Evolutionary conservation across 1,284 basidiomycete species (phyloP).

Genomic region (Tremellales sp.): DNA sequence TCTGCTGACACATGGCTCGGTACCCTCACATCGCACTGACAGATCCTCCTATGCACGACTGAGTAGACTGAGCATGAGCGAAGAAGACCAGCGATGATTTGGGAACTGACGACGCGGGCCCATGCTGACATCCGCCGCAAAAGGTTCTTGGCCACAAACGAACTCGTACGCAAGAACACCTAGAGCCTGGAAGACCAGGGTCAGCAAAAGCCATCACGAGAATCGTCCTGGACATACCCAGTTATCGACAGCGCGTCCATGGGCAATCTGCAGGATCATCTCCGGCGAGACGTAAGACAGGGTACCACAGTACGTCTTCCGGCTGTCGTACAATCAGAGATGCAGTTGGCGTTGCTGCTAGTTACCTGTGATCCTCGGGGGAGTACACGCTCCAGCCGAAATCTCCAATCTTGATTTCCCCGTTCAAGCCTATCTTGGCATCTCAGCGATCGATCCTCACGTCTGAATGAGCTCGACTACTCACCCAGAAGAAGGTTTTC

Average conservation of each 20-base stretch:
- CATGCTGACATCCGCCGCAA: conserved; percentile 57
- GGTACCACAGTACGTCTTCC: conserved; percentile 87
- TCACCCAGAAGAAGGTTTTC: conserved; percentile 86
- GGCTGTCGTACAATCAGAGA: conserved; percentile 25
- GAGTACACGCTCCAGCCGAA: conserved; percentile 99
- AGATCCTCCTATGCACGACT: conserved; percentile 42
- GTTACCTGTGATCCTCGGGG: conserved; percentile 55
- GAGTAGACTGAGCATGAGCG: neutral
- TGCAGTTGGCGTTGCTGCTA: neutral
- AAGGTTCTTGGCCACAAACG: conserved; percentile 83
- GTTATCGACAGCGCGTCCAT: conserved; percentile 37
- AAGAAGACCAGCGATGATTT: neutral
- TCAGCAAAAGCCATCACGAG: neutral
- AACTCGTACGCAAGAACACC: conserved; percentile 96
- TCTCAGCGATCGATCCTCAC: neutral
- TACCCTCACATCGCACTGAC: conserved; percentile 66
- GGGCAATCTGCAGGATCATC: conserved; percentile 74
- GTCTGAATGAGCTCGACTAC: conserved; percentile 1
- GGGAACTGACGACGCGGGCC: conserved; percentile 28
- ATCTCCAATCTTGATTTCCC: conserved; percentile 96
- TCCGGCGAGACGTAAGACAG: conserved; percentile 94
- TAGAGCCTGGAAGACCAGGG: conserved; percentile 75
- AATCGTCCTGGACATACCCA: conserved; percentile 25
- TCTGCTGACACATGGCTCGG: conserved; percentile 60
- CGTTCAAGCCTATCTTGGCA: conserved; percentile 61